Percentiles rank a stretch among this genome's conserved stretches.
phyloP scores from a whole-genome alignment of 139 green algal species.

The Deuterostichococcus epilithicus region DNA sequence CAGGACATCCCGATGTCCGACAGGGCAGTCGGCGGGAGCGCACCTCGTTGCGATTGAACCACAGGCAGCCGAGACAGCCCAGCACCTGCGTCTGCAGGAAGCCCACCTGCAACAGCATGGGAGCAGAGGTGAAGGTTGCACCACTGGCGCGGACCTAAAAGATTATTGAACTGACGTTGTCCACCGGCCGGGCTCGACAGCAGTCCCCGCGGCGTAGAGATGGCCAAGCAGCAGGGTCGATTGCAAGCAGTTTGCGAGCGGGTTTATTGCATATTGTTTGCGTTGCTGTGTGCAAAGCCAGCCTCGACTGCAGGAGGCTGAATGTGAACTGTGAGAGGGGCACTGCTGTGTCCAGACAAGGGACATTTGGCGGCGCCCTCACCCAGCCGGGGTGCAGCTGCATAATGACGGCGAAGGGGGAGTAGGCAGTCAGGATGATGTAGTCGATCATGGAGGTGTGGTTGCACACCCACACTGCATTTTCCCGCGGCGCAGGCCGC shows the following conservation, averaged over 20 bases:
- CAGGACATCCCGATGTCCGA: too few species aligned
- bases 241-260: too few species aligned
- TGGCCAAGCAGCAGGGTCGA: too few species aligned
- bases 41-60: constrained; percentile 93
- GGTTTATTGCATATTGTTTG: too few species aligned
- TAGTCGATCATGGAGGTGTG: constrained; percentile 99
- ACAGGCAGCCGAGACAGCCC: constrained; percentile 88
- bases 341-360: constrained; percentile 33
- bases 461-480: constrained; percentile 95
- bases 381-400: constrained; percentile 86
- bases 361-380: not conserved
- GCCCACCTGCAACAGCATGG: constrained; percentile 48
- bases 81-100: constrained; percentile 87
- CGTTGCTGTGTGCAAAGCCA: too few species aligned
- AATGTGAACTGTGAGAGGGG: constrained; percentile 43
- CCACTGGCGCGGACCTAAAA: too few species aligned
- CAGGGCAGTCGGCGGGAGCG: not conserved
- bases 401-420: constrained; percentile 84
- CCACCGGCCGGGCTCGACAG: too few species aligned
- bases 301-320: too few species aligned
- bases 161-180: too few species aligned
- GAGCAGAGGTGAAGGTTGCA: constrained; percentile 68
- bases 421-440: constrained; percentile 84
- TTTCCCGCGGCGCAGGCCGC: constrained; percentile 55
- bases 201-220: too few species aligned